phyloP scores from a whole-genome alignment of 176 grass and related monocot genomes.

The Lolium perenne region DNA sequence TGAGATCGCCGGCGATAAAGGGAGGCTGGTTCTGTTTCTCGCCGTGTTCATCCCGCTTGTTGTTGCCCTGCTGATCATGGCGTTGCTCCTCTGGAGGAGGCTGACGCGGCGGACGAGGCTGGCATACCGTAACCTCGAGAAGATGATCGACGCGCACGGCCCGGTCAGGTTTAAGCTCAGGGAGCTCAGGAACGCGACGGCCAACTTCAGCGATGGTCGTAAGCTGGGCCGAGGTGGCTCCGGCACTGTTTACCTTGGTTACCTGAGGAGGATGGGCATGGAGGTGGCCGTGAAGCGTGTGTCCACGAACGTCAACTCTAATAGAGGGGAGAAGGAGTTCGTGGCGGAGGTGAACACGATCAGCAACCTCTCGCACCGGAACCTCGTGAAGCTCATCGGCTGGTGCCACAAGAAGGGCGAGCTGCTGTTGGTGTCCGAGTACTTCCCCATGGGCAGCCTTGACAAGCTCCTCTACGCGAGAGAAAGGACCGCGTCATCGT shows the following conservation, averaged over 20 bases:
- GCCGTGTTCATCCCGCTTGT: neutral
- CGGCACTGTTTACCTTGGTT: constrained; percentile 58
- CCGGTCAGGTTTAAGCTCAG: constrained; percentile 47
- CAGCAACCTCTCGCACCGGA: constrained; percentile 73
- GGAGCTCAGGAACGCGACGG: constrained; percentile 47
- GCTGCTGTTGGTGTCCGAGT: constrained; percentile 64
- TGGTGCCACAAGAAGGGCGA: constrained; percentile 62
- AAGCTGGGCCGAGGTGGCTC: constrained; percentile 56
- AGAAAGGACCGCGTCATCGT: neutral
- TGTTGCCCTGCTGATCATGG: neutral
- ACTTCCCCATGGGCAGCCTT: constrained; percentile 59
- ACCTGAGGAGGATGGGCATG: constrained; percentile 24
- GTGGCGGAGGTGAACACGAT: constrained; percentile 67
- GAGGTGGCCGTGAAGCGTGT: constrained; percentile 61
- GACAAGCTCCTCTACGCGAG: constrained; percentile 47
- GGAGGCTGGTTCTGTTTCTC: neutral
- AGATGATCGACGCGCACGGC: constrained; percentile 51
- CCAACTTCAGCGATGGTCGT: constrained; percentile 37
- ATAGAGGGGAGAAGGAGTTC: constrained; percentile 56
- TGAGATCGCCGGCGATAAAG: too few relatives aligned
- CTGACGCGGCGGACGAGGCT: constrained; percentile 23
- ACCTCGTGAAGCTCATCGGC: constrained; percentile 59
- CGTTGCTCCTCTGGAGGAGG: constrained; percentile 21
- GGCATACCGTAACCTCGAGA: constrained; percentile 55
- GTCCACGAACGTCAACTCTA: constrained; percentile 5